Evolutionary conservation across 495 filamentous ascomycete genomes (phyloP), one percentile per base, ranked within the genome.

Genomic region (Neurospora sp.): DNA sequence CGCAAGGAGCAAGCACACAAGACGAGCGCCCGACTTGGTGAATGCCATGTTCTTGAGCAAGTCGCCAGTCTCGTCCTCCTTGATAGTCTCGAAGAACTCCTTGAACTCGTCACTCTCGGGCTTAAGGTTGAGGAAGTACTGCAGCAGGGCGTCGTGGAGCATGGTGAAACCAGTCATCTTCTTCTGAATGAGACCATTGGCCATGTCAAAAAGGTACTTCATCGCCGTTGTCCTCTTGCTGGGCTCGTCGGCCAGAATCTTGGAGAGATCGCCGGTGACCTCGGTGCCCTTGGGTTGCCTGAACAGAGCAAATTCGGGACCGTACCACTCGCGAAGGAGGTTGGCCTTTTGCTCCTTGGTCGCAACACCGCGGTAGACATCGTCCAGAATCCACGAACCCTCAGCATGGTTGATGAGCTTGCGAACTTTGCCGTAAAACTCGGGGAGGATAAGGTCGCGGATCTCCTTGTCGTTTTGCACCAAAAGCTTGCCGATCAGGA

Each of bases 91-190:
- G 69, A 97, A 84, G 77, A 96, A 98, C 75, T 97, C 94, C 45
- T 87, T 92, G 45, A 90, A 86, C 79, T 97, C 95, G 48, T 89
- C 88, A 76, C 88, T 92, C 22, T 90, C 93, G 14, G 89, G 84
- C 69, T 90, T 91, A 65, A 89, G 87, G 78, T 91, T 94, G 68
- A 93, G 85, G 82, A 94, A 96, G 80, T 98, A 98, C 78, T 99
- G 94, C 68, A 98, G 88, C 95, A 98, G 97, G 27, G 96, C 96
- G 75, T 96, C 95, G 80, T 99, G 96, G 6, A 98, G 87, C 85
- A 98, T 94, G 1, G 94, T 97, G 81, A 98, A 99, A 8, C 92
- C 94, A 16, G 94, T 95, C 76, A 93, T 89, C 83, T 96, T 94
- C 87, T 99, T 99, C 83, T 98, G 94, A 70, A 98, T 86, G 31